phyloP scores from a whole-genome alignment of 1,284 basidiomycete genomes.

The Apiotrichum domesticum region DNA sequence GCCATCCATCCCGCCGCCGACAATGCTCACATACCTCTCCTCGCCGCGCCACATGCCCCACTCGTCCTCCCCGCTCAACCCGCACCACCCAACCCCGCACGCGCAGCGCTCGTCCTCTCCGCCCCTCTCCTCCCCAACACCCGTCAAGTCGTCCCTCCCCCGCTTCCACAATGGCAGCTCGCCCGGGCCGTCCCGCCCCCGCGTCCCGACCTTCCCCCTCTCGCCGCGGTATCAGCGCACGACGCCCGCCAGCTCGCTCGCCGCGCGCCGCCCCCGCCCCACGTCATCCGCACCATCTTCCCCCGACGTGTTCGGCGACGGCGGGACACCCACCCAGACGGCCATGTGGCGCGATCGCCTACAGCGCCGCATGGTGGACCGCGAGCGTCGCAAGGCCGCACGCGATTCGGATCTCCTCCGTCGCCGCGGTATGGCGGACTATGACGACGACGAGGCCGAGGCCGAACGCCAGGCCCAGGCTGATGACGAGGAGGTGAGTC shows the following conservation, averaged over 20 bases:
- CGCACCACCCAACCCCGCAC: neutral
- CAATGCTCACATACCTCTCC: slow-evolving; percentile 10
- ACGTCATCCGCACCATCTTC: neutral
- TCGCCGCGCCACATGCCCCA: slow-evolving; percentile 10
- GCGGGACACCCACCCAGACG: slow-evolving; percentile 33
- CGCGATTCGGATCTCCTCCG: slow-evolving; percentile 25
- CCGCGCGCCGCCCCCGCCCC: slow-evolving; percentile 1
- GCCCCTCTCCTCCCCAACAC: slow-evolving; percentile 21
- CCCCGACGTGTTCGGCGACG: slow-evolving; percentile 28
- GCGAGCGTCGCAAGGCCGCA: slow-evolving; percentile 24
- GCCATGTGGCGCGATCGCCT: slow-evolving; percentile 38
- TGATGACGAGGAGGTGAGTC: slow-evolving; percentile 42
- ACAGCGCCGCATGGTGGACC: slow-evolving; percentile 28
- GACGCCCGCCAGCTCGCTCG: slow-evolving; percentile 1
- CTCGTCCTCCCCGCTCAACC: slow-evolving; percentile 38
- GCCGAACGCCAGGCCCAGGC: slow-evolving; percentile 31
- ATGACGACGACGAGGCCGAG: slow-evolving; percentile 26
- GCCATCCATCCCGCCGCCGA: neutral
- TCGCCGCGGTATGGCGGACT: slow-evolving; percentile 18
- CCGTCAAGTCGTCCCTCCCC: slow-evolving; percentile 5
- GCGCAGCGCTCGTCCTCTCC: slow-evolving; percentile 19
- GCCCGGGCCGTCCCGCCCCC: slow-evolving; percentile 3
- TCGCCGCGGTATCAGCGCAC: slow-evolving; percentile 17
- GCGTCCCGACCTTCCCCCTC: slow-evolving; percentile 3
- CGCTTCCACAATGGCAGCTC: slow-evolving; percentile 7